A percentile compares a stretch with the other conserved stretches of the same genome.
Evolutionary conservation across 345 rosid genomes (phyloP).

Genomic region (Limnanthes douglasii): DNA sequence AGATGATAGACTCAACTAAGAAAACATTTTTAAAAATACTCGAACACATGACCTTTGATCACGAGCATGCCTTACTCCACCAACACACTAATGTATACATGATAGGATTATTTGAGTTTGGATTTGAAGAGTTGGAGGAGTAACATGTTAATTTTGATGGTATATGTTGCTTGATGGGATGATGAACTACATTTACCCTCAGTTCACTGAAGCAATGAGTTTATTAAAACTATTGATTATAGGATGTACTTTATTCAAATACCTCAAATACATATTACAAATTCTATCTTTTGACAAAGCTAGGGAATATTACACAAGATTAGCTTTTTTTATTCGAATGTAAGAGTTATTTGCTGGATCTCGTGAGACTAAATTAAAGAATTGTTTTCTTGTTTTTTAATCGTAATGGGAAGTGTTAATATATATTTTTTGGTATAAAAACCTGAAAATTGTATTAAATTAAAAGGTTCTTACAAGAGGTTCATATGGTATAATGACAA

Average conservation of each 20-base stretch:
- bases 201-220: conserved; percentile 72
- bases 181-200: conserved; percentile 83
- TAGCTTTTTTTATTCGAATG: background rate
- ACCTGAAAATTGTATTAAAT: too few relatives aligned
- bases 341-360: background rate
- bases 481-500: too few relatives aligned
- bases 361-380: conserved; percentile 3
- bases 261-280: conserved; percentile 82
- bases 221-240: conserved; percentile 75
- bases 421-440: too few relatives aligned
- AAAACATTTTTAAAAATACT: too few relatives aligned
- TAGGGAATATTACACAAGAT: conserved; percentile 58
- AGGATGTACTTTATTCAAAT: conserved; percentile 71
- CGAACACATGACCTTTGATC: too few relatives aligned
- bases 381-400: conserved; percentile 34
- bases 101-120: conserved; percentile 92
- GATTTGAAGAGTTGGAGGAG: conserved; percentile 92
- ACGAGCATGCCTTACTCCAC: too few relatives aligned
- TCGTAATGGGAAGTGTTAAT: conserved; percentile 88
- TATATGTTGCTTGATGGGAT: conserved; percentile 80
- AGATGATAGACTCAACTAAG: too few relatives aligned
- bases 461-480: too few relatives aligned
- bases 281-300: conserved; percentile 79
- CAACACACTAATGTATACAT: conserved; percentile 83
- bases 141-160: conserved; percentile 27